Evolutionary conservation across 306 rosid species (phyloP), one percentile per base, ranked within the genome.

Genomic region (Senna siamea): DNA sequence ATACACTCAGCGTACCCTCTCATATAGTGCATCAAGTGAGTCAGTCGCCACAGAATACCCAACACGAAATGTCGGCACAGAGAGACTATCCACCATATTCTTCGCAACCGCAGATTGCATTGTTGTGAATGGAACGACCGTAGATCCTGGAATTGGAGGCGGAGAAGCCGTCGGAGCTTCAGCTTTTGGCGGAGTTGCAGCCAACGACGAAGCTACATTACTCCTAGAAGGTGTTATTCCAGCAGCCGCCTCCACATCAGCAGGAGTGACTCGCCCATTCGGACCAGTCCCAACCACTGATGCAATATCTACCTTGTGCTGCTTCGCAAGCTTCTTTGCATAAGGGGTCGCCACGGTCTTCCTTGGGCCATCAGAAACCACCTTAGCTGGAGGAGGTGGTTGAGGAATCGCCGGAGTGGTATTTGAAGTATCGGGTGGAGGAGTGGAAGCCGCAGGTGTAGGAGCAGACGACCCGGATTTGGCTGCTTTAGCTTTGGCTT

Each of bases 61-160:
- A 50, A 92, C 96, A 32, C 91, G 90, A 84, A 90, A 92, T 0
- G 96, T 85, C 5, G 98, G 94, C 72, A 92, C 93, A 1, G 89
- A 84, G 54, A 92, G 93, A 75, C 94, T 90, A 40, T 86, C 98
- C 79, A 88, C 28, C 98, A 92, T 92, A 55, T 92, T 92, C 87
- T 89, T 92, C 1, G 96, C 79, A 20, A 92, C 96, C 0, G 92
- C 96, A 0, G 86, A 85, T 80, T 92, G 98, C 98, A 92, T 90
- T 8, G 96, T 85, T 5, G 96, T 92, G 63, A 92, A 92, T 4
- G 96, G 87, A 52, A 90, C 94, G 40, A 77, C 86, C 5, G 94
- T 89, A 0, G 96, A 92, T 47, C 98, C 94, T 0, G 94, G 89
- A 76, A 87, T 80, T 4, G 83, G 81, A 69, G 93, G 72, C 8